These are phyloP conservation scores for Pisolithus sp. DNA, from an alignment of 768 basidiomycete species.

Conservation along the genomic window DNA sequence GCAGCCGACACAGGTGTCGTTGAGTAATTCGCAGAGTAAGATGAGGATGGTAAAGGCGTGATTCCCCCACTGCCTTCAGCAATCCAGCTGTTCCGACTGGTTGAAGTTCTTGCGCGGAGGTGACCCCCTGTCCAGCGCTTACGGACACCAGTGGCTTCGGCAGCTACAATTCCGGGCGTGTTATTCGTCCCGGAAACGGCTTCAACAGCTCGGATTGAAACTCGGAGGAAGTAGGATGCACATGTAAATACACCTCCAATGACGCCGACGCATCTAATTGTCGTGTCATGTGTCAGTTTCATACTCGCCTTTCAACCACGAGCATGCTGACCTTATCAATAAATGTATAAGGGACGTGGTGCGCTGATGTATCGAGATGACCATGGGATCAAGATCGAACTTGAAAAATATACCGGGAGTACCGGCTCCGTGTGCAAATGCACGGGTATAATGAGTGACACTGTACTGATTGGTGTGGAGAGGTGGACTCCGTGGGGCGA, in stretches of 20 bases:
- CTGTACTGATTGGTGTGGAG: constrained; percentile 83
- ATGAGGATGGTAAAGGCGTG: constrained; percentile 25
- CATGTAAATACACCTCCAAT: constrained; percentile 89
- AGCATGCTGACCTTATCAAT: constrained; percentile 51
- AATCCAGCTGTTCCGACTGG: constrained; percentile 36
- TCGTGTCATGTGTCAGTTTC: not conserved
- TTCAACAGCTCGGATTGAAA: constrained; percentile 57
- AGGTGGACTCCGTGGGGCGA: constrained; percentile 60
- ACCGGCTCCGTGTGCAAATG: constrained; percentile 65
- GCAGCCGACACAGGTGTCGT: constrained; percentile 29
- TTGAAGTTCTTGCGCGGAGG: constrained; percentile 48
- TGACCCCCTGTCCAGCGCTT: constrained; percentile 65
- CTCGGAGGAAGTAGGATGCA: constrained; percentile 67
- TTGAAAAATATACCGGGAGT: constrained; percentile 98
- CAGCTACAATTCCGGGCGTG: constrained; percentile 52
- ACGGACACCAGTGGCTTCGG: constrained; percentile 57
- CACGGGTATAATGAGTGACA: constrained; percentile 85
- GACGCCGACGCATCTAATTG: constrained; percentile 74
- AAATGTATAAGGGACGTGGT: constrained; percentile 80
- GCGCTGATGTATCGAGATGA: constrained; percentile 79
- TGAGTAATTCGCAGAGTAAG: constrained; percentile 21
- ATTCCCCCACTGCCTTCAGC: constrained; percentile 36
- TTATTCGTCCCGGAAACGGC: constrained; percentile 52
- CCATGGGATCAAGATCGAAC: constrained; percentile 90
- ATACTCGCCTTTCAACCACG: not conserved